A percentile compares a stretch with the other conserved stretches of the same genome.
These are phyloP conservation scores for Juncus effusus DNA, from an alignment of 176 grass and related monocot species.

Conservation along the genomic window DNA sequence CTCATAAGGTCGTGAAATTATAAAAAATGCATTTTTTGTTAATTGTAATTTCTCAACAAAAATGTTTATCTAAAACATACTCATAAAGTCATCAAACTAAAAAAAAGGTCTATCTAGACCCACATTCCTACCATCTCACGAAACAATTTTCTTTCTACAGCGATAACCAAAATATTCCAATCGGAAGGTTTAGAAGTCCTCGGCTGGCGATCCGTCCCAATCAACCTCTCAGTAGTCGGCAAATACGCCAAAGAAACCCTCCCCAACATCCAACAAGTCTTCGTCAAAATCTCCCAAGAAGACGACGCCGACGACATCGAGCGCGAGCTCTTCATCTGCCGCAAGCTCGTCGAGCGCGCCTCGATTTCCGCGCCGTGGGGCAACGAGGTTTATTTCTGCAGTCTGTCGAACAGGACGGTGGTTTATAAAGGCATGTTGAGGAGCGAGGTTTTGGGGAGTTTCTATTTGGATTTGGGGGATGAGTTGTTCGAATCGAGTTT, in stretches of 20 bases:
- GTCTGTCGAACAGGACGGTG: conserved; percentile 79
- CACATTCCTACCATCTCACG: too few species aligned
- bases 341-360: conserved; percentile 79
- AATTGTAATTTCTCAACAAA: too few species aligned
- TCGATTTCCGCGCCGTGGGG: conserved; percentile 65
- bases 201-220: conserved; percentile 89
- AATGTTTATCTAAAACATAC: too few species aligned
- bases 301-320: conserved; percentile 92
- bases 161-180: conserved; percentile 68
- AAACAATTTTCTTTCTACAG: conserved; percentile 41
- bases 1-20: not conserved
- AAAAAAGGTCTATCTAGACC: too few species aligned
- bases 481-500: conserved; percentile 81
- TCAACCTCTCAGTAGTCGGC: conserved; percentile 72
- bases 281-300: conserved; percentile 86
- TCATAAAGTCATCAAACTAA: too few species aligned
- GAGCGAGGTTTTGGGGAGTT: conserved; percentile 91
- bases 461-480: conserved; percentile 92
- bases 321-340: conserved; percentile 91
- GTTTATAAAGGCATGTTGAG: conserved; percentile 99
- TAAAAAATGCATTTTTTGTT: conserved; percentile 9
- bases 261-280: conserved; percentile 88
- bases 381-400: conserved; percentile 94
- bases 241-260: conserved; percentile 88
- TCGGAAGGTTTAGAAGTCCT: conserved; percentile 93